Base-by-base conservation (phyloP, 805 yeast genomes). In the Yarrowia deformans region DNA sequence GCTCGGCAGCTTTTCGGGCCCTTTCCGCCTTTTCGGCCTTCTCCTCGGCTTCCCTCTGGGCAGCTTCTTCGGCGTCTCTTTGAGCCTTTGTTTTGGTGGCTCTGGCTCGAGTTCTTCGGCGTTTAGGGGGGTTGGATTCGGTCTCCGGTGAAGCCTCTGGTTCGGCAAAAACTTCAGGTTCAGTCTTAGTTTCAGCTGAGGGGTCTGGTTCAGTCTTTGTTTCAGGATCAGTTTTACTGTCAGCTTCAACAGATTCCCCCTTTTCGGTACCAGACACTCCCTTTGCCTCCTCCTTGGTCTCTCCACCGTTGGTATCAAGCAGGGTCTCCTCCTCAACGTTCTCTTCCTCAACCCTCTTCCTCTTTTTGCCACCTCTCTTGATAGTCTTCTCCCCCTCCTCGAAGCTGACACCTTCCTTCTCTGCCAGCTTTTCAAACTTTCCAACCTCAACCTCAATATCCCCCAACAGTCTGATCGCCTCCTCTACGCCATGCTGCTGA, bases 361-460 rank as follows among this genome's bases (percentile, higher is more conserved):
- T 9, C 35, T 40, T 63, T n/a, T 63, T 23, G 4, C 29, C 29
- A 23, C 29, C 29, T 23, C 29, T 23, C 4, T 23, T 61, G 16
- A 18, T 1, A 29, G 6, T n/a, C 39, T 19, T 37, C 32, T n/a
- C 29, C 29, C 4, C 29, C 29, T 23, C 29, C 4, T 23, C 29
- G 29, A 23, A 23, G 29, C 29, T 23, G 2, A 46, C 55, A 14
- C 45, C 42, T 18, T 46, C 67, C 19, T 45, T 16, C 9, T 19
- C 45, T 0, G 19, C 43, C 45, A 63, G 8, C 43, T 84, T 84
- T 66, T 81, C 82, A 68, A 82, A 82, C 72, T 84, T 83, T 67
- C 78, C 78, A 74, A 89, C 83, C 73, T 82, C 84, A 13, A 78
- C 84, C 77, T 87, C 90, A 34, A 92, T 84, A 73, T 81, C 74